Percentiles rank a stretch among this genome's conserved stretches.
These are phyloP conservation scores for Lepidium sativum DNA, from an alignment of 345 rosid species.

Conservation along the genomic window DNA sequence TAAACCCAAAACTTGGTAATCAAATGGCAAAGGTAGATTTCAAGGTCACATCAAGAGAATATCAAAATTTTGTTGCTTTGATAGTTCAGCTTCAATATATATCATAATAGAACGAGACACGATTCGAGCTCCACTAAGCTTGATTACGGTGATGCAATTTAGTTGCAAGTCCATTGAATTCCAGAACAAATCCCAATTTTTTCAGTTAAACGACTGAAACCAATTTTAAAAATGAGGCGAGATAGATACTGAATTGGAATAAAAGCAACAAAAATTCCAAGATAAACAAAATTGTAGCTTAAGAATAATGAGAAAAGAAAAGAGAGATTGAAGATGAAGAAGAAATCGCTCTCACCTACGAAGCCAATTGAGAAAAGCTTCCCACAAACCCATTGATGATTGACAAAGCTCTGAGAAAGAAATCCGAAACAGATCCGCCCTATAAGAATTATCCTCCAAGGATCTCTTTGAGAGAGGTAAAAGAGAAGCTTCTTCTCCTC, in stretches of 20 bases:
- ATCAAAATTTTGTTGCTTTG: background rate
- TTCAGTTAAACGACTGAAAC: background rate
- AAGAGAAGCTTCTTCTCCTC: constrained; percentile 10
- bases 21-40: background rate
- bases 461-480: background rate
- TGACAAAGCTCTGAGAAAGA: background rate
- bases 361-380: constrained; percentile 71
- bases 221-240: background rate
- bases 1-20: background rate
- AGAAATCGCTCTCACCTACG: constrained; percentile 38
- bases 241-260: background rate
- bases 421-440: background rate
- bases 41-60: background rate
- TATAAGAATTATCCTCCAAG: constrained; percentile 1
- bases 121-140: background rate
- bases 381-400: constrained; percentile 52
- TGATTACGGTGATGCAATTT: background rate
- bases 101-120: background rate
- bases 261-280: background rate
- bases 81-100: background rate
- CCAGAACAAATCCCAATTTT: background rate
- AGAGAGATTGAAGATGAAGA: background rate
- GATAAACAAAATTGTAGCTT: background rate
- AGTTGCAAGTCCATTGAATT: background rate
- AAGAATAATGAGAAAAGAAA: background rate